Evolutionary conservation across 139 green algal genomes (phyloP), one percentile per base, ranked within the genome.

Genomic region (Trebouxia sp.): DNA sequence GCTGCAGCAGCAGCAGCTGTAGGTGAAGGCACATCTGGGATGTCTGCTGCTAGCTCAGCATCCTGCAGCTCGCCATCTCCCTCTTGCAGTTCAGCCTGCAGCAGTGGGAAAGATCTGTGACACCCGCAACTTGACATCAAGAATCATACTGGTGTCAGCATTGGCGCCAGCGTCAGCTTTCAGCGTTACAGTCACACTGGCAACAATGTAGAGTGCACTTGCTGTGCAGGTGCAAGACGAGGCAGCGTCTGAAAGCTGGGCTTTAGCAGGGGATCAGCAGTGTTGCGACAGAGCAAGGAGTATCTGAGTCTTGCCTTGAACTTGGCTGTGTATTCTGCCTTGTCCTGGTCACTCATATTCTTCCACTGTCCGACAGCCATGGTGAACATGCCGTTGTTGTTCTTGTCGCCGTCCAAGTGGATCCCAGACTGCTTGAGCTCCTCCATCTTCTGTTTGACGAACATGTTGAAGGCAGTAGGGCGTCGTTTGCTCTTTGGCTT

Each of bases 381-480:
- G 11, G 79, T 89, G 67, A 89, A 84, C n/a, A 79, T 72, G 45
- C 47, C 78, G 17, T 81, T 86, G 80, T 85, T 78, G 50, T 85
- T 83, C 24, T 39, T 75, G 39, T 78, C 55, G 22, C 50, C 56
- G 22, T 84, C 77, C 38, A 74, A 55, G 43, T 38, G n/a, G 15
- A 83, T 72, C 38, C 75, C 80, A 22, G 56, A 32, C 24, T 12
- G n/a, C 37, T 85, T 85, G 1, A 83, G 17, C 47, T 89, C 70
- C 28, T 58, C 79, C 47, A 90, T 78, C 56, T 79, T 86, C 22
- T 85, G 39, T 41, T 82, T 83, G 41, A 90, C 75, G 70, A 85
- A 90, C 50, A 87, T 56, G 62, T 90, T 90, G 67, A 89, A 89
- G 7, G 86, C 85, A 20, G 76, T 81, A 14, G 76, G 76, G 53